Conservation (phyloP, 148 eudicot species). For the Chenopodium quinoa region DNA sequence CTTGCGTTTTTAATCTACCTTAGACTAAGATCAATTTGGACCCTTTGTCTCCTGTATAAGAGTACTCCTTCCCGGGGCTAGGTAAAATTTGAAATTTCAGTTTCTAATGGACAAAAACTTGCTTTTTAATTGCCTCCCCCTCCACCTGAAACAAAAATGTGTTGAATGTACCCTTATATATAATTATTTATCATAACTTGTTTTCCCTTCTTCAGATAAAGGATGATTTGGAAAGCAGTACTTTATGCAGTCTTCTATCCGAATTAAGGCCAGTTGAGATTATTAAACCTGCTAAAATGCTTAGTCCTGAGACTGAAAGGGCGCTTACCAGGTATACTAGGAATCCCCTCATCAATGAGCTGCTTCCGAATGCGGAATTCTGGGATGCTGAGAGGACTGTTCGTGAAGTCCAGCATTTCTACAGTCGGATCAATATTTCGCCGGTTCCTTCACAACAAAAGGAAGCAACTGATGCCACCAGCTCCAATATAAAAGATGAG, state of each 20-base stretch:
- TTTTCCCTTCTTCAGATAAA: constrained; percentile 52
- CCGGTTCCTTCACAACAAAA: constrained; percentile 32
- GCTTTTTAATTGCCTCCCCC: background rate
- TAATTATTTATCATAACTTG: background rate
- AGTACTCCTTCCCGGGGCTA: no score
- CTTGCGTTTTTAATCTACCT: background rate
- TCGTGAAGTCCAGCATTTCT: constrained; percentile 57
- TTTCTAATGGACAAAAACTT: background rate
- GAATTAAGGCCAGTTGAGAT: constrained; percentile 95
- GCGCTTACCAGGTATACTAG: constrained; percentile 73
- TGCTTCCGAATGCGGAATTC: constrained; percentile 72
- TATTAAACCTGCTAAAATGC: constrained; percentile 74
- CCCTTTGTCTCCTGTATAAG: background rate
- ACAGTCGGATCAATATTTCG: constrained; percentile 35
- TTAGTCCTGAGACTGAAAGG: constrained; percentile 80
- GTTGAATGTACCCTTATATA: background rate
- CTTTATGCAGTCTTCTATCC: constrained; percentile 70
- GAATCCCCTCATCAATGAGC: constrained; percentile 77
- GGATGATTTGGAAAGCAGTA: constrained; percentile 88
- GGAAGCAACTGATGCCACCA: constrained; percentile 14
- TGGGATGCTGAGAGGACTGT: constrained; percentile 92
- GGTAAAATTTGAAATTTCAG: no score
- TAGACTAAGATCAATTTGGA: background rate
- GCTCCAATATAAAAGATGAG: constrained; percentile 30
- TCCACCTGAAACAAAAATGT: background rate